phyloP scores from a whole-genome alignment of 768 basidiomycete genomes.

The Russula sp. region DNA sequence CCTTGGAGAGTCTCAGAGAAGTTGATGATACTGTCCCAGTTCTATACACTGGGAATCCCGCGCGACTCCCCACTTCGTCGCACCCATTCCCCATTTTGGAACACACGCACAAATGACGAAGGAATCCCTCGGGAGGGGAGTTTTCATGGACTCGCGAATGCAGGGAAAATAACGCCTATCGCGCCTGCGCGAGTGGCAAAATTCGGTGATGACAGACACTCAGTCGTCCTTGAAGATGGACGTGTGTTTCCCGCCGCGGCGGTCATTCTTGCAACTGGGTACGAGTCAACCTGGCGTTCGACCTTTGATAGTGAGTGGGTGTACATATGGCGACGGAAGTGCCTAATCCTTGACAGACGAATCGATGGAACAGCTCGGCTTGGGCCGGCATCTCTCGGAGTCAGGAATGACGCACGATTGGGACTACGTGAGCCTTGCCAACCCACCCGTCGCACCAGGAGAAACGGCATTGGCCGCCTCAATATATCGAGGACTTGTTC shows the following conservation, averaged over 20 bases:
- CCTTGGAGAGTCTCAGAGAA: neutral
- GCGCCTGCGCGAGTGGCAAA: slow-evolving; percentile 39
- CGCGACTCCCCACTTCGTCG: slow-evolving; percentile 46
- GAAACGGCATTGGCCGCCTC: slow-evolving; percentile 39
- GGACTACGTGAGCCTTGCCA: slow-evolving; percentile 29
- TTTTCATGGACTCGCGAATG: slow-evolving; percentile 46
- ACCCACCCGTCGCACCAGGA: slow-evolving; percentile 34
- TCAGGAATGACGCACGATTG: slow-evolving; percentile 26
- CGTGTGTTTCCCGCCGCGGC: slow-evolving; percentile 37
- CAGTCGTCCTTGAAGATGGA: slow-evolving; percentile 42
- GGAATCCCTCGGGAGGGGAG: slow-evolving; percentile 41
- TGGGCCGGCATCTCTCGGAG: slow-evolving; percentile 36
- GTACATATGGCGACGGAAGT: neutral
- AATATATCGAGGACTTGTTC: slow-evolving; percentile 46
- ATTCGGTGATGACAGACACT: slow-evolving; percentile 33
- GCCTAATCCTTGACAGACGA: neutral
- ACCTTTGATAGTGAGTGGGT: slow-evolving; percentile 36
- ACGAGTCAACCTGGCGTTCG: slow-evolving; percentile 48
- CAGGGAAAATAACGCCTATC: slow-evolving; percentile 42
- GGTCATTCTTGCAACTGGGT: slow-evolving; percentile 57
- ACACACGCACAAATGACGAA: slow-evolving; percentile 44
- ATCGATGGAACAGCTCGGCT: slow-evolving; percentile 45
- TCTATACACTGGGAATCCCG: slow-evolving; percentile 34
- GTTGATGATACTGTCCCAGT: slow-evolving; percentile 25
- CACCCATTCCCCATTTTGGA: slow-evolving; percentile 40